Evolutionary conservation across 2,329 filamentous ascomycete genomes (phyloP).

Genomic region (Penicillium crustosum): DNA sequence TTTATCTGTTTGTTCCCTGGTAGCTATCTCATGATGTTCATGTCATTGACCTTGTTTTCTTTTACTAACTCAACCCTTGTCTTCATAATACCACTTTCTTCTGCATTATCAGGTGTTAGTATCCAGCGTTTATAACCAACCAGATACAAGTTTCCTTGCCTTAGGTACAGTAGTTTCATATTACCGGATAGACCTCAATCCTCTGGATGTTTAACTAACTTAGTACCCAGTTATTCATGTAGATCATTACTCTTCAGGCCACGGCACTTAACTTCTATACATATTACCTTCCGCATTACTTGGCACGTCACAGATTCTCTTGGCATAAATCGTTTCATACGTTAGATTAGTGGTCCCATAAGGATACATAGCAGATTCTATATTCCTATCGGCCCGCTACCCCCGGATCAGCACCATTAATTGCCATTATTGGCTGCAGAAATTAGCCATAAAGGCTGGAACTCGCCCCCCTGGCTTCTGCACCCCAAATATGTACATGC

Average conservation of each 20-base stretch:
- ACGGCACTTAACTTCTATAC: slow-evolving; percentile 17
- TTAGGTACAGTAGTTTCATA: neutral
- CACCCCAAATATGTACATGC: neutral
- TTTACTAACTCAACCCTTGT: neutral
- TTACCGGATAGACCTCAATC: neutral
- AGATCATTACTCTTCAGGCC: slow-evolving; percentile 31
- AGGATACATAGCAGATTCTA: neutral
- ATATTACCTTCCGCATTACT: neutral
- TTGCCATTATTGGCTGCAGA: slow-evolving; percentile 6
- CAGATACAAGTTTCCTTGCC: neutral
- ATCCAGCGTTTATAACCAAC: neutral
- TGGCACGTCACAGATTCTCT: slow-evolving; percentile 16
- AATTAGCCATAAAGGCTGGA: neutral
- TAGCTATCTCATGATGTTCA: neutral
- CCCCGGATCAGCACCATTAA: slow-evolving; percentile 16
- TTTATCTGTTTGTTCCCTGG: too few species aligned
- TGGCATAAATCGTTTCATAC: slow-evolving; percentile 3
- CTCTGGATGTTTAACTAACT: neutral
- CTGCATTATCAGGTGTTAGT: neutral
- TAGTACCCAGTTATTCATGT: slow-evolving; percentile 1
- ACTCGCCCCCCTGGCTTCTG: neutral
- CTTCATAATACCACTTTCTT: neutral
- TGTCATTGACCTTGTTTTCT: neutral
- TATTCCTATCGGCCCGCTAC: slow-evolving; percentile 20
- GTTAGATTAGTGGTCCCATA: neutral